Evolutionary conservation across 345 rosid species (phyloP), one percentile per base, ranked within the genome.

Genomic region (Populus alba): DNA sequence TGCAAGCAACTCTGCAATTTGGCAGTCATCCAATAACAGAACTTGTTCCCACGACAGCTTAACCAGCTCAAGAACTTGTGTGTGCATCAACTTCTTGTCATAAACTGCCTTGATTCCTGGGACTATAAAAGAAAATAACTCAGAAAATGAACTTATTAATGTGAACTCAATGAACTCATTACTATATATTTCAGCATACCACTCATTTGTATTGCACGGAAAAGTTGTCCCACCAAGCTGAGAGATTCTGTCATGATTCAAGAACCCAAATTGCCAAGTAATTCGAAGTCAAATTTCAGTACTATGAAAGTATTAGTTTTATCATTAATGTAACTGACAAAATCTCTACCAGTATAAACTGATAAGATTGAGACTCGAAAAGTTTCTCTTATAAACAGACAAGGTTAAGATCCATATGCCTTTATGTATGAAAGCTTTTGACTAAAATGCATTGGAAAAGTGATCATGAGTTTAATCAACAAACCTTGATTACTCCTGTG

Each of bases 1-100:
- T 75, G 70, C 77, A 16, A 82, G 78, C 31, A 81, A 68, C 47
- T 81, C 81, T 15, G 79, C 69, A 38, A 82, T 45, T 37, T 70
- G 41, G 33, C 83, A 53, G 70, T 85, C 84, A 61, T 89, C 86
- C 53, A 87, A 65, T 8, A 20, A 63, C 38, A 84, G 37, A 67
- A 85, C 51, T 31, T 82, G 84, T 37, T 83, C 63, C 79, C 85
- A 82, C 2, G 87, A 59, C 68, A 47, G 79, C 78, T 78, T 79
- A 74, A 85, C 79, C 75, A 89, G 81, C 57, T 77, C 67, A 74
- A 75, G 70, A 22, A 83, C 85, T 83, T 79, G 83, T 73, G 69
- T 23, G 41, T 83, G 84, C 72, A 29, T 66, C 66, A 76, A 31
- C 83, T 82, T 83, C 69, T 63, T 81, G 63, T 72, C 71, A 63